Conservation (phyloP, 2,329 filamentous ascomycete genomes). For the Camillea tinctor region DNA sequence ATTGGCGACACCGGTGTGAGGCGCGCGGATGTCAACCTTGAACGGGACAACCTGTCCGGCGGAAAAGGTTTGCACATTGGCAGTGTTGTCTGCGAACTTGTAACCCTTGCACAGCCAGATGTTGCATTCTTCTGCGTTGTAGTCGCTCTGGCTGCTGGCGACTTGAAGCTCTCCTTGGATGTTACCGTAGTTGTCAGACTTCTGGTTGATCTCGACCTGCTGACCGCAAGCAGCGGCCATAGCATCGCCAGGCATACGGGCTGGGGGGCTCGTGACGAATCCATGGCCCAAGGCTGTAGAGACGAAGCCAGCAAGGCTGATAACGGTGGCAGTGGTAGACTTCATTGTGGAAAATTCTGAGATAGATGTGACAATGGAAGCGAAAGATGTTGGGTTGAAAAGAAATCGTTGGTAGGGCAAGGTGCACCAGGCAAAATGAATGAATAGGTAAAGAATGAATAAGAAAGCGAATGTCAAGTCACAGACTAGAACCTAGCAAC, state of each 20-base stretch:
- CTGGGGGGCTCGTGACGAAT: slow-evolving; percentile 46
- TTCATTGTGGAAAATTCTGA: slow-evolving; percentile 13
- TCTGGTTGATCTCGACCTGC: slow-evolving; percentile 53
- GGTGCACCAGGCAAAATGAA: slow-evolving; percentile 5
- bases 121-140: slow-evolving; percentile 46
- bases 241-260: slow-evolving; percentile 50
- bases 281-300: slow-evolving; percentile 52
- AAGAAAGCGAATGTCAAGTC: slow-evolving; percentile 4
- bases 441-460: slow-evolving; percentile 1
- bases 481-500: slow-evolving; percentile 4
- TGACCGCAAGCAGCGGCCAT: slow-evolving; percentile 52
- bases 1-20: slow-evolving; percentile 55
- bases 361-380: not conserved
- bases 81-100: slow-evolving; percentile 54
- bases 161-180: slow-evolving; percentile 54
- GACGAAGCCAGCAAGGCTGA: slow-evolving; percentile 34
- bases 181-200: slow-evolving; percentile 52
- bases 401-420: not conserved
- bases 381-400: not conserved
- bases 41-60: slow-evolving; percentile 46
- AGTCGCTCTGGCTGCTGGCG: slow-evolving; percentile 46
- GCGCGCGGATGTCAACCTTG: slow-evolving; percentile 47
- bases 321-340: slow-evolving; percentile 8
- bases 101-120: slow-evolving; percentile 59
- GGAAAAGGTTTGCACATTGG: slow-evolving; percentile 50